phyloP scores from a whole-genome alignment of 139 green algal species.

The Coccomyxa sp. region DNA sequence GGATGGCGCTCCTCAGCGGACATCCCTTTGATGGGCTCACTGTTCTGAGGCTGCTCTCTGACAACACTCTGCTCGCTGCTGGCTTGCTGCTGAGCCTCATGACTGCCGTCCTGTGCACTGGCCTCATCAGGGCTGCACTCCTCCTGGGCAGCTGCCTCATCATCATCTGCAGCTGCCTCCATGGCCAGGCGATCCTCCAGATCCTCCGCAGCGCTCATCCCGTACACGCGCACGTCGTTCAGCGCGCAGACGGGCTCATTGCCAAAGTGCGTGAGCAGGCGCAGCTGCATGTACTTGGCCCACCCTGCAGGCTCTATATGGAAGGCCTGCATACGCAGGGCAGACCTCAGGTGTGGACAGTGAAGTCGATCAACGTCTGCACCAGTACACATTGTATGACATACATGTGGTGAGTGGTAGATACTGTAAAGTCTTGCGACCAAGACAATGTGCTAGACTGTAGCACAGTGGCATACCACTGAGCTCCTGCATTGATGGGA shows the following conservation, averaged over 20 bases:
- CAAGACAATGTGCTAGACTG: not conserved
- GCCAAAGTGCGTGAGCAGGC: conserved; percentile 70
- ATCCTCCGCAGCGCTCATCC: conserved; percentile 77
- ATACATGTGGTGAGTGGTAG: too few species aligned
- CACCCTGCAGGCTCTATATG: conserved; percentile 22
- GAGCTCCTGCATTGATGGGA: not conserved
- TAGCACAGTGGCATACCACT: conserved; percentile 6
- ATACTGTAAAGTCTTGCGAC: not conserved
- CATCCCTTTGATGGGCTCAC: not conserved
- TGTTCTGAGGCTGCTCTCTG: not conserved
- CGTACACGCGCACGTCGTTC: conserved; percentile 63
- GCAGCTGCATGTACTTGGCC: conserved; percentile 71
- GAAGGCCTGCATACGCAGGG: conserved; percentile 4
- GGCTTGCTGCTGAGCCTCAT: not conserved
- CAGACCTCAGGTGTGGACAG: not conserved
- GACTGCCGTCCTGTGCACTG: not conserved
- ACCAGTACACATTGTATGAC: not conserved
- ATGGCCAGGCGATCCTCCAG: conserved; percentile 62
- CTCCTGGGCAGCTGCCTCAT: not conserved
- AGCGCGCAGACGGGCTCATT: conserved; percentile 81
- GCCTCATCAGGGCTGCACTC: too few species aligned
- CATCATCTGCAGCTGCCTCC: not conserved
- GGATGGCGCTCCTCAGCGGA: not conserved
- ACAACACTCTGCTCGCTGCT: not conserved
- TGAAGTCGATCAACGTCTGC: not conserved